Conservation (phyloP, 1,284 basidiomycete species). For the Rhizopogon hawkerae region DNA sequence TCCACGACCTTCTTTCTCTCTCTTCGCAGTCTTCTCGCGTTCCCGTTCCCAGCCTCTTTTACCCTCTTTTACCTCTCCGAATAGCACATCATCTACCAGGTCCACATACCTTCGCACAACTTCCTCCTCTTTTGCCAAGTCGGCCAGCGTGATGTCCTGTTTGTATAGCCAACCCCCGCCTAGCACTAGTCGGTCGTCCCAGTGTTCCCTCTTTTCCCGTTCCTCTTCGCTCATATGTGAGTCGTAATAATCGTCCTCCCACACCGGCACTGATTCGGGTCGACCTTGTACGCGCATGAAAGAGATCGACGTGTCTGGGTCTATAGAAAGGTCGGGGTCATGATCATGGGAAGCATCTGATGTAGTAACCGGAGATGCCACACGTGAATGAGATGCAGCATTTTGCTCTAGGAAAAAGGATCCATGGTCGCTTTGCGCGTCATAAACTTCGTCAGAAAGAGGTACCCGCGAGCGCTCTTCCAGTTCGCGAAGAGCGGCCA, state of each 20-base stretch:
- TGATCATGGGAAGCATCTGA: constrained; percentile 35
- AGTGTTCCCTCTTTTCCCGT: constrained; percentile 52
- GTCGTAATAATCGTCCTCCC: constrained; percentile 53
- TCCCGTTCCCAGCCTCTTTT: constrained; percentile 50
- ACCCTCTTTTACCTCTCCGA: constrained; percentile 46
- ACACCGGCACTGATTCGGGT: constrained; percentile 60
- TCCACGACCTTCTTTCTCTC: constrained; percentile 28
- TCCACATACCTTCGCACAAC: constrained; percentile 58
- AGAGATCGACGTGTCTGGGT: constrained; percentile 56
- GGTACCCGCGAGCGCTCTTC: constrained; percentile 62
- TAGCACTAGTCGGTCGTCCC: constrained; percentile 72
- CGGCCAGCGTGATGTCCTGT: constrained; percentile 48
- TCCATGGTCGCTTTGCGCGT: constrained; percentile 61
- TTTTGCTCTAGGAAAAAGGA: constrained; percentile 27
- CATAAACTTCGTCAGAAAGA: constrained; percentile 65
- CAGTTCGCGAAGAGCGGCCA: constrained; percentile 60
- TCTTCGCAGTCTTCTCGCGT: constrained; percentile 35
- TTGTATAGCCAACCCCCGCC: constrained; percentile 75
- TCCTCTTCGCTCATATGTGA: constrained; percentile 36
- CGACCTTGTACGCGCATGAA: constrained; percentile 61
- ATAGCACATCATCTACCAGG: constrained; percentile 65
- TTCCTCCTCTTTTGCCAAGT: constrained; percentile 48
- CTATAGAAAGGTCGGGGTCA: constrained; percentile 26
- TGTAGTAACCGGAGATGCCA: constrained; percentile 37
- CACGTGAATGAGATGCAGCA: constrained; percentile 33